Conservation (phyloP, 2,329 filamentous ascomycete species). For the Immersiporthe knoxdaviesiana region DNA sequence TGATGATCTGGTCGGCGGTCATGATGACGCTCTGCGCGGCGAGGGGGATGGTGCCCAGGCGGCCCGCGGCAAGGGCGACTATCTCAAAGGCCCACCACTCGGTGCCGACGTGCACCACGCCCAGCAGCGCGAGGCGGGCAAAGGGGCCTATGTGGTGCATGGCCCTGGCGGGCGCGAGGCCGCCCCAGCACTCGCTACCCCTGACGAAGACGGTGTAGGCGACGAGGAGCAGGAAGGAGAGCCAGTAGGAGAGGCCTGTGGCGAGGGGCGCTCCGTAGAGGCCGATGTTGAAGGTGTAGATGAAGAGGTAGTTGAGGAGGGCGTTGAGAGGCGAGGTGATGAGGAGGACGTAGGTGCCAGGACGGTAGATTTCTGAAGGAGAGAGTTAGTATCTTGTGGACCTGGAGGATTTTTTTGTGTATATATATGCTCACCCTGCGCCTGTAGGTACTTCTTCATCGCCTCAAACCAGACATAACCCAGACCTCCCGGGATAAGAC, state of each 20-base stretch:
- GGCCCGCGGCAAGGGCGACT: constrained; percentile 79
- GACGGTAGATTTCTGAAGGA: constrained; percentile 67
- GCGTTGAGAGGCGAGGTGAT: constrained; percentile 83
- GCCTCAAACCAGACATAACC: constrained; percentile 88
- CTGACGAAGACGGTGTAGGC: constrained; percentile 72
- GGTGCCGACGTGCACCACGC: constrained; percentile 81
- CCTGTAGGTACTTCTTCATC: constrained; percentile 86
- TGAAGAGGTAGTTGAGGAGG: constrained; percentile 78
- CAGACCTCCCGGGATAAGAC: constrained; percentile 77
- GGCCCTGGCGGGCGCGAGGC: constrained; percentile 64
- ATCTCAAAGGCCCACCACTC: constrained; percentile 98
- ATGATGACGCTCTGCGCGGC: constrained; percentile 88
- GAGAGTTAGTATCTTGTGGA: constrained; percentile 30
- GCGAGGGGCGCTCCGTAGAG: constrained; percentile 80
- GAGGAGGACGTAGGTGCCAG: constrained; percentile 80
- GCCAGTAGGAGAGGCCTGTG: constrained; percentile 84
- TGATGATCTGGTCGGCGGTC: constrained; percentile 85
- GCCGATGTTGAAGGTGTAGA: constrained; percentile 71
- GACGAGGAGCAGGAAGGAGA: constrained; percentile 76
- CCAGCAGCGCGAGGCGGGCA: constrained; percentile 72
- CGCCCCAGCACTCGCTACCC: constrained; percentile 80
- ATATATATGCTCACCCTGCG: constrained; percentile 72
- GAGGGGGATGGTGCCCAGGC: constrained; percentile 76
- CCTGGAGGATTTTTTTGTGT: constrained; percentile 52
- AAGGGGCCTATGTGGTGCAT: constrained; percentile 72